These are phyloP conservation scores for Phytophthora europaea DNA, from an alignment of 352 stramenopile genomes.

Conservation along the genomic window DNA sequence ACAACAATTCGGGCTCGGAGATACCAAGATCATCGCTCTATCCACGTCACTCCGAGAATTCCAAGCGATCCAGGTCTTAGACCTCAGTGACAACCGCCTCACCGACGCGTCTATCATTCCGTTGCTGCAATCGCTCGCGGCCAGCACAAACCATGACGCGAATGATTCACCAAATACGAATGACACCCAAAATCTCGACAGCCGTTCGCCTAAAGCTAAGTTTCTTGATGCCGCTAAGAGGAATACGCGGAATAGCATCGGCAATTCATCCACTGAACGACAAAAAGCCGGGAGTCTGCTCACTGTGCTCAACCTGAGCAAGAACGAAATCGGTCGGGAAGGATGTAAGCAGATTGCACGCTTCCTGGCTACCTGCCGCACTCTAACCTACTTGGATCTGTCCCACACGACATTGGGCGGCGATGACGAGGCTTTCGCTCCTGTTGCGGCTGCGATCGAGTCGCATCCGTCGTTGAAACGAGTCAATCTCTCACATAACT, in stretches of 20 bases:
- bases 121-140: slow-evolving; percentile 59
- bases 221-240: slow-evolving; percentile 23
- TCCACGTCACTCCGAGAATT: slow-evolving; percentile 67
- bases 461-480: slow-evolving; percentile 54
- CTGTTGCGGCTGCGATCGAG: slow-evolving; percentile 65
- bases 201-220: slow-evolving; percentile 27
- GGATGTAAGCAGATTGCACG: slow-evolving; percentile 66
- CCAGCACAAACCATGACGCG: neutral
- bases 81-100: slow-evolving; percentile 77
- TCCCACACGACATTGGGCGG: slow-evolving; percentile 59
- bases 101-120: slow-evolving; percentile 71
- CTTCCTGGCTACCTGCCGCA: slow-evolving; percentile 57
- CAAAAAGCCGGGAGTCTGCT: slow-evolving; percentile 45
- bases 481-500: slow-evolving; percentile 78
- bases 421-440: slow-evolving; percentile 51
- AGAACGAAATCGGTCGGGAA: slow-evolving; percentile 68
- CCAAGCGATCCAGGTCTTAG: slow-evolving; percentile 66
- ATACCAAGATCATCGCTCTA: slow-evolving; percentile 66
- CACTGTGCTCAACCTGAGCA: slow-evolving; percentile 72
- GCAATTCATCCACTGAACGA: neutral
- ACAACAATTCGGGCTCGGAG: slow-evolving; percentile 79
- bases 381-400: slow-evolving; percentile 67
- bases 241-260: neutral
- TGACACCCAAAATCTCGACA: neutral
- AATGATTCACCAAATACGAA: neutral